A percentile compares a stretch with the other conserved stretches of the same genome.
Evolutionary conservation across 2,329 filamentous ascomycete genomes (phyloP).

Genomic region (Talaromyces atroroseus): DNA sequence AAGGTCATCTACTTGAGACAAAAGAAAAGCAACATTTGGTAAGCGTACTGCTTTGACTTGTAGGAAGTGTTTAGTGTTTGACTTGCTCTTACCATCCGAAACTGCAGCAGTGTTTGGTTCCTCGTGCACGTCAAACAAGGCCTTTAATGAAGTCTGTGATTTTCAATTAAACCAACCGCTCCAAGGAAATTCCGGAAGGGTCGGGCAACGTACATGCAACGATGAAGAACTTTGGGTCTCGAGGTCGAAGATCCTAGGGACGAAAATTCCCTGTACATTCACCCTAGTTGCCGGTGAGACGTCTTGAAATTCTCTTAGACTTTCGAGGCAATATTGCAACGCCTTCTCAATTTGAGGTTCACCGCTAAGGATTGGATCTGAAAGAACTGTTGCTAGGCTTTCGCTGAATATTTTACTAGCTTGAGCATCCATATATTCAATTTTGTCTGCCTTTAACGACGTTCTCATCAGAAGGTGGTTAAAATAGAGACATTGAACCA

Average conservation of each 20-base stretch:
- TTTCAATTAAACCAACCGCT: not conserved
- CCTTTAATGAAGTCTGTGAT: not conserved
- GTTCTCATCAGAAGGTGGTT: constrained; percentile 20
- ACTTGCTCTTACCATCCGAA: constrained; percentile 1
- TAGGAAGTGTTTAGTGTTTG: not conserved
- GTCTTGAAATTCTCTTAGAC: constrained; percentile 18
- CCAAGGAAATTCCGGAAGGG: not conserved
- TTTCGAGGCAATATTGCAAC: constrained; percentile 26
- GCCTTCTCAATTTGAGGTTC: constrained; percentile 25
- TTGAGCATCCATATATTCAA: constrained; percentile 21
- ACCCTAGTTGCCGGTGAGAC: constrained; percentile 17
- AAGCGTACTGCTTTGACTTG: not conserved
- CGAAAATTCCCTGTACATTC: constrained; percentile 23
- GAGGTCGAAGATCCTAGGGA: constrained; percentile 23
- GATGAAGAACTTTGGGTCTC: constrained; percentile 22
- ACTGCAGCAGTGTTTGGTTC: not conserved
- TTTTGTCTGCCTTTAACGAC: constrained; percentile 17
- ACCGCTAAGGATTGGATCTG: constrained; percentile 19
- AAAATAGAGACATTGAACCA: constrained; percentile 24
- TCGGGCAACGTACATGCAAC: constrained; percentile 27
- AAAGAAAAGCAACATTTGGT: not conserved
- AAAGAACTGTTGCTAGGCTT: constrained; percentile 27
- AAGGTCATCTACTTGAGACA: constrained; percentile 1
- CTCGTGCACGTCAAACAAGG: not conserved
- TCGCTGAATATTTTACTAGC: constrained; percentile 27